Evolutionary conservation across 495 filamentous ascomycete genomes (phyloP).

Genomic region (Chaetomium cochliodes): DNA sequence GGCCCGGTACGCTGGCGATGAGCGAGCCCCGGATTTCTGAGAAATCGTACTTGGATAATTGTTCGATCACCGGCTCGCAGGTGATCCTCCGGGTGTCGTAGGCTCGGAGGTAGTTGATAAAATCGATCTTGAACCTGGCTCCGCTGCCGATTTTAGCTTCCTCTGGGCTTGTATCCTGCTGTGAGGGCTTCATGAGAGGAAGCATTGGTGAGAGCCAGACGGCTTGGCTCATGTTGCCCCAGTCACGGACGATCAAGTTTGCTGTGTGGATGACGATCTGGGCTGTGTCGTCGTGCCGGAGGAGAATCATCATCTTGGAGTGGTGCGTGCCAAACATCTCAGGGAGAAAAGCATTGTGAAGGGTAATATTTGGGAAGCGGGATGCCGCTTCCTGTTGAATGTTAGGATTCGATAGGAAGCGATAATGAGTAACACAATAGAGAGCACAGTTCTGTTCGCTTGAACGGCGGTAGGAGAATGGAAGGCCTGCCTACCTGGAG

Average conservation of each 20-base stretch:
- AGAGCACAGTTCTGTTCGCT: constrained; percentile 7
- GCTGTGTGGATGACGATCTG: constrained; percentile 87
- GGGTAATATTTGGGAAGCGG: constrained; percentile 64
- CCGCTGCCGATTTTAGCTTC: constrained; percentile 55
- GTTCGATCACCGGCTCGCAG: constrained; percentile 50
- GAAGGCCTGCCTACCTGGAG: constrained; percentile 56
- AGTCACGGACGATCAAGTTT: constrained; percentile 84
- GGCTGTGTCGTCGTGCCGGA: constrained; percentile 72
- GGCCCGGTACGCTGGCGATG: constrained; percentile 72
- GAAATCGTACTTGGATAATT: constrained; percentile 69
- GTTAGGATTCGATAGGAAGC: background rate
- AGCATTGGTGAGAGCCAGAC: constrained; percentile 78
- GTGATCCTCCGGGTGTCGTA: constrained; percentile 60
- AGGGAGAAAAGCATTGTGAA: constrained; percentile 77
- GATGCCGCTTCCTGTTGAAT: constrained; percentile 50
- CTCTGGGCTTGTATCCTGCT: constrained; percentile 10
- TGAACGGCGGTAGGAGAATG: background rate
- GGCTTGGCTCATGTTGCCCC: constrained; percentile 84
- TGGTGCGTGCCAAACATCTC: constrained; percentile 84
- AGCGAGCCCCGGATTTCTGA: constrained; percentile 66
- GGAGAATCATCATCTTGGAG: constrained; percentile 77
- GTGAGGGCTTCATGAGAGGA: constrained; percentile 40
- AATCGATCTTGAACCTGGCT: constrained; percentile 68
- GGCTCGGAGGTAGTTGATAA: constrained; percentile 67
- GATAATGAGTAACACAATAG: background rate